Conservation (phyloP, 768 basidiomycete species). For the Mycena maculata region DNA sequence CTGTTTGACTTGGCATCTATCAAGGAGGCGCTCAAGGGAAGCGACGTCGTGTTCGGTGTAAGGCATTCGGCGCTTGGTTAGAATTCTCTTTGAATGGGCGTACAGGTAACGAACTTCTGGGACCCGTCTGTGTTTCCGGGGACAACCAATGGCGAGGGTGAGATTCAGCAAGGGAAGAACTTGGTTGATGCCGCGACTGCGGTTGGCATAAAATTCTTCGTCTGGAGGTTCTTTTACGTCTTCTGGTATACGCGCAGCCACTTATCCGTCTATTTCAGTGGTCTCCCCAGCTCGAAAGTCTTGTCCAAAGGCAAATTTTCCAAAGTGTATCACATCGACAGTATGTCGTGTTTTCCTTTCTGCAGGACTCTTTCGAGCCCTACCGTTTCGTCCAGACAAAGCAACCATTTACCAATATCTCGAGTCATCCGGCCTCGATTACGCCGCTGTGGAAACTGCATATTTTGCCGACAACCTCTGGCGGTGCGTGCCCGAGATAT, state of each 20-base stretch:
- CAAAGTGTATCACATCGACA: conserved; percentile 41
- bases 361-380: not conserved
- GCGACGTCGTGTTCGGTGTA: conserved; percentile 35
- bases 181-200: conserved; percentile 42
- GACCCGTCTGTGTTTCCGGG: conserved; percentile 35
- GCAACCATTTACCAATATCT: conserved; percentile 29
- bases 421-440: conserved; percentile 17
- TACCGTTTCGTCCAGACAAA: conserved; percentile 19
- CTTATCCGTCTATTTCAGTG: conserved; percentile 5
- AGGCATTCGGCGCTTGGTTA: not conserved
- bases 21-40: conserved; percentile 29
- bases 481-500: conserved; percentile 21
- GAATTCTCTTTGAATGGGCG: not conserved
- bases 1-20: conserved; percentile 29
- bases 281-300: conserved; percentile 22
- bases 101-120: conserved; percentile 42
- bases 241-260: not conserved
- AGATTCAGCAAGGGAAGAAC: conserved; percentile 42
- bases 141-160: conserved; percentile 31
- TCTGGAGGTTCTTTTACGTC: conserved; percentile 40
- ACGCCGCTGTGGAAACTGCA: conserved; percentile 22
- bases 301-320: conserved; percentile 27
- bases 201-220: conserved; percentile 39
- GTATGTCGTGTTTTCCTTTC: conserved; percentile 23
- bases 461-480: conserved; percentile 34